Base-by-base conservation (phyloP, 2,329 filamentous ascomycete species). In the Alternaria sp. region DNA sequence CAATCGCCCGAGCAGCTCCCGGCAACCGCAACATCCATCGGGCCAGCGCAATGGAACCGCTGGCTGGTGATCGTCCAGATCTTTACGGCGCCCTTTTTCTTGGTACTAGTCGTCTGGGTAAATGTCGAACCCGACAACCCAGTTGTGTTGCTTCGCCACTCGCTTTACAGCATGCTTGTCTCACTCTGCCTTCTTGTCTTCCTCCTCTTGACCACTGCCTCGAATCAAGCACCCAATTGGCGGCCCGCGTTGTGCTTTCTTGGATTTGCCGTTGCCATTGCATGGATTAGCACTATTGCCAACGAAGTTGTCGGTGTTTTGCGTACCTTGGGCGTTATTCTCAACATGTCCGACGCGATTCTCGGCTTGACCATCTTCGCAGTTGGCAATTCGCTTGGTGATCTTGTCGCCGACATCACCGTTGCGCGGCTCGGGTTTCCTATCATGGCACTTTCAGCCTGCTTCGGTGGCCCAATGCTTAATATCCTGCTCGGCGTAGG, bases 381-480 rank as follows among this genome's bases (percentile, higher is more conserved):
- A 3, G 93, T 97, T 33, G 96, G 96, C 26, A 99, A 99, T 80
- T 97, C 93, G 9, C 86, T 98, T 9, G 95, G 96, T 41, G 96
- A 99, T 74, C 85, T 99, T 15, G 93, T 99, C 10, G 95, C 96
- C 15, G 92, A 99, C 77, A 92, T 98, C 58, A 99, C 96, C 0
- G 92, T 99, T 41, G 96, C 96, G 5, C 89, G 93, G 33, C 88
- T 99, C 3, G 96, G 96, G 3, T 97, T 94, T 80, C 96, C 96
- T 0, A 94, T 99, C 66, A 99, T 99, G 96, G 96, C 96, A 1
- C 82, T 91, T 44, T 94, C 92, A 33, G 96, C 96, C 5, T 99
- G 96, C 78, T 97, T 99, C 78, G 96, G 96, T n/a, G 96, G 96
- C 0, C 96, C 96, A 0, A 95, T 99, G 93, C 87, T 99, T 44